These are phyloP conservation scores for Blastobotrys buckinghamii DNA, from an alignment of 1,139 yeast species.

Conservation along the genomic window DNA sequence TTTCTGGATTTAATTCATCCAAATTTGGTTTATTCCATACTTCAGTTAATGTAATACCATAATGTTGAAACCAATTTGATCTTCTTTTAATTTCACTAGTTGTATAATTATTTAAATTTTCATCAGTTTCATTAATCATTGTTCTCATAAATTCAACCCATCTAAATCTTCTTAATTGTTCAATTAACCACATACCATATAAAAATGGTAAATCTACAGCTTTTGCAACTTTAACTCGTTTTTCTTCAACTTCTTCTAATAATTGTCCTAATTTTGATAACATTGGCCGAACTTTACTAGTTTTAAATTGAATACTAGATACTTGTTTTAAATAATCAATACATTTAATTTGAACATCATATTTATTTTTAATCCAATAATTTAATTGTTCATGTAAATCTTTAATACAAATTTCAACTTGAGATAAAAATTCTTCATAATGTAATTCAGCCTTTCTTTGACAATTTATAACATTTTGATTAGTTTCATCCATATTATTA, in stretches of 20 bases:
- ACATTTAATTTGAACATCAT: constrained; percentile 18
- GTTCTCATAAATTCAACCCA: constrained; percentile 58
- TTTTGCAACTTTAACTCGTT: constrained; percentile 41
- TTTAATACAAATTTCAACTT: constrained; percentile 18
- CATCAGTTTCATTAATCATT: constrained; percentile 48
- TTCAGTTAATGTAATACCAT: constrained; percentile 16
- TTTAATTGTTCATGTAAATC: constrained; percentile 23
- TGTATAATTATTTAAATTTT: constrained; percentile 51
- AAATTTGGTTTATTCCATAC: background rate
- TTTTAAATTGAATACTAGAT: constrained; percentile 29
- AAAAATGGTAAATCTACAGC: constrained; percentile 74
- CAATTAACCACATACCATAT: constrained; percentile 73
- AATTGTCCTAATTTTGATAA: constrained; percentile 29
- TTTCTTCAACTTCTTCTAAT: constrained; percentile 38
- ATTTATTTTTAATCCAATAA: constrained; percentile 17
- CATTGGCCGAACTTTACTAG: constrained; percentile 28
- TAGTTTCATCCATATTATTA: constrained; percentile 22
- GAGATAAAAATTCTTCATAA: constrained; percentile 27
- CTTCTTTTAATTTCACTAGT: constrained; percentile 56
- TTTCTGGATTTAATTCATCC: constrained; percentile 1
- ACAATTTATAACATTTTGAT: constrained; percentile 20
- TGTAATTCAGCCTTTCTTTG: constrained; percentile 21
- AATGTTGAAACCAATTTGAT: constrained; percentile 50
- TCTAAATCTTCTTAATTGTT: constrained; percentile 57
- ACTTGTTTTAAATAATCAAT: constrained; percentile 23